These are phyloP conservation scores for Hyaloperonospora arabidopsidis DNA, from an alignment of 352 stramenopile species.

Conservation along the genomic window DNA sequence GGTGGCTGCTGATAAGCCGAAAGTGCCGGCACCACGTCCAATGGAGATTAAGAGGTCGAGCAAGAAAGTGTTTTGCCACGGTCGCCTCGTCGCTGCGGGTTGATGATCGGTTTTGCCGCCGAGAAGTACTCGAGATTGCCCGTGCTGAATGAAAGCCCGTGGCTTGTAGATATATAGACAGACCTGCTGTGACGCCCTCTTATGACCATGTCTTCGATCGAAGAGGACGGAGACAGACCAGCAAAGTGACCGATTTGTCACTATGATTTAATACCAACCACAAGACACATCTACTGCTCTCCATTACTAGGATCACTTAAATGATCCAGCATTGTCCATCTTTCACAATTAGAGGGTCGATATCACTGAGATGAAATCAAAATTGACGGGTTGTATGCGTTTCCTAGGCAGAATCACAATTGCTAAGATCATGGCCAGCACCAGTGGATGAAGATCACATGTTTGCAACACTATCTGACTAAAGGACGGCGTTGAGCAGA, in stretches of 20 bases:
- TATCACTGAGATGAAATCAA: no score
- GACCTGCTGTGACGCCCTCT: slow-evolving; percentile 7
- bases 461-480: no score
- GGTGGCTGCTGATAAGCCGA: slow-evolving; percentile 7
- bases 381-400: no score
- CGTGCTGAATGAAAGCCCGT: slow-evolving; percentile 23
- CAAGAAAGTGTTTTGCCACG: slow-evolving; percentile 35
- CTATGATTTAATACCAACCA: slow-evolving; percentile 16
- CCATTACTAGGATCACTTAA: slow-evolving; percentile 19
- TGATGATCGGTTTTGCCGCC: slow-evolving; percentile 6
- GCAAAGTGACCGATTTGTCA: not conserved
- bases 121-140: not conserved
- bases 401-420: no score
- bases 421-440: no score
- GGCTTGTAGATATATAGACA: slow-evolving; percentile 23
- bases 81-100: slow-evolving; percentile 19
- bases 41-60: slow-evolving; percentile 34
- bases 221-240: slow-evolving; percentile 20
- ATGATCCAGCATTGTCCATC: no score
- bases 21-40: slow-evolving; percentile 13
- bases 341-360: no score
- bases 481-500: no score
- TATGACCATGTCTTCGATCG: slow-evolving; percentile 22
- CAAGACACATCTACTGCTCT: slow-evolving; percentile 38
- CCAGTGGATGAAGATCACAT: no score